phyloP scores from a whole-genome alignment of 2,329 filamentous ascomycete genomes.

The Epichloe elymi region DNA sequence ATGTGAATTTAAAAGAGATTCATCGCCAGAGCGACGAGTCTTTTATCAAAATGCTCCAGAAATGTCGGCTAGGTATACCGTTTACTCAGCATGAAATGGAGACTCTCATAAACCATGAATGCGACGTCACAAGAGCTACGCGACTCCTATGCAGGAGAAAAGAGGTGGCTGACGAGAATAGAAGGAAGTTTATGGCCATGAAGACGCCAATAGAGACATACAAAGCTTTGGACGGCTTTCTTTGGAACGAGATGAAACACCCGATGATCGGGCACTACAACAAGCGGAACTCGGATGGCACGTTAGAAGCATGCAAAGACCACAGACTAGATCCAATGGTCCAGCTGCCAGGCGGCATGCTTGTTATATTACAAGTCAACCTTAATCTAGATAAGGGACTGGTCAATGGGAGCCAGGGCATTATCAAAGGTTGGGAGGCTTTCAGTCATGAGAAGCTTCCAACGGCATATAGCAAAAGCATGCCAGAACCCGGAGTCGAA shows the following conservation, averaged over 20 bases:
- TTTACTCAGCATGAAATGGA: conserved; percentile 24
- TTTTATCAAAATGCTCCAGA: conserved; percentile 44
- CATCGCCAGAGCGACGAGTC: conserved; percentile 41
- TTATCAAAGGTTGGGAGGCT: conserved; percentile 10
- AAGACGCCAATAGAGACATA: neutral
- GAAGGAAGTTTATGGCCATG: neutral
- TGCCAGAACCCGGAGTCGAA: neutral
- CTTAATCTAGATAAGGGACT: conserved; percentile 7
- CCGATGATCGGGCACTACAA: neutral
- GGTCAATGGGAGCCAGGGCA: conserved; percentile 15
- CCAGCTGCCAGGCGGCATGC: conserved; percentile 8
- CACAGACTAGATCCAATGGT: conserved; percentile 8
- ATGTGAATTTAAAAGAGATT: conserved; percentile 39
- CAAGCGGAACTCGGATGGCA: conserved; percentile 1
- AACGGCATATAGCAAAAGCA: neutral
- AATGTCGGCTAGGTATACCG: conserved; percentile 32
- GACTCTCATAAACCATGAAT: conserved; percentile 31
- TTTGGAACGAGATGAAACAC: neutral
- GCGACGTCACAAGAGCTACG: conserved; percentile 18
- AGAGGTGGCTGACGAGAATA: conserved; percentile 5
- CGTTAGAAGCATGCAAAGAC: conserved; percentile 2
- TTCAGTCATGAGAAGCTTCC: neutral
- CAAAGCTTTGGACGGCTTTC: neutral
- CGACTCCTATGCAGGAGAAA: conserved; percentile 6
- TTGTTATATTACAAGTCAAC: conserved; percentile 14